phyloP scores from a whole-genome alignment of 345 rosid species.

The Brassica carinata region DNA sequence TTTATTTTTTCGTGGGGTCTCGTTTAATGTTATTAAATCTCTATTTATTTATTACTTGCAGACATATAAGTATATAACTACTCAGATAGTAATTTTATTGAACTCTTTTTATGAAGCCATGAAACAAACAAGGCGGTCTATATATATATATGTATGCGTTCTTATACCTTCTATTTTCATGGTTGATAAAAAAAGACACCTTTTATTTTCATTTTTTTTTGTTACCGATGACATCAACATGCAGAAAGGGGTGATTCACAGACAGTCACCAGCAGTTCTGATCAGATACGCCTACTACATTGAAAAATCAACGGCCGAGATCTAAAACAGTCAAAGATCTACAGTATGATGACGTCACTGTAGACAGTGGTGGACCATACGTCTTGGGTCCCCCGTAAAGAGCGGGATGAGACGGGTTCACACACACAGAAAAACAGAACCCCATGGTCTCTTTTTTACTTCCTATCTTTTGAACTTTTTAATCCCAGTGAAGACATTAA shows the following conservation, averaged over 20 bases:
- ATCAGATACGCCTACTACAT: neutral
- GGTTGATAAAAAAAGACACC: too few relatives aligned
- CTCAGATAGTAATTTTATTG: neutral
- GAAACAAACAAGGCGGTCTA: neutral
- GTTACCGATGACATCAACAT: neutral
- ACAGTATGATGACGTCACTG: neutral
- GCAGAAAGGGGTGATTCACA: conserved; percentile 1
- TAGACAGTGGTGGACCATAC: neutral
- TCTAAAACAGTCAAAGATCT: neutral
- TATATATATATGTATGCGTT: neutral
- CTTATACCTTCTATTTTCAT: neutral
- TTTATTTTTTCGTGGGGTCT: neutral
- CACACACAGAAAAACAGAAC: neutral
- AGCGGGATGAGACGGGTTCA: neutral
- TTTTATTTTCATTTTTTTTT: too few relatives aligned
- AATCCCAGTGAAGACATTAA: neutral
- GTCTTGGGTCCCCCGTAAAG: neutral
- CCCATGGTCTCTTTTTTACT: neutral
- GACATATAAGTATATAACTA: neutral
- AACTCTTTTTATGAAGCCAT: neutral
- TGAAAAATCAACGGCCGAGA: neutral
- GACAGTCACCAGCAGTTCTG: neutral
- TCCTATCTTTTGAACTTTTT: neutral
- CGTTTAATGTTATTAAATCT: neutral
- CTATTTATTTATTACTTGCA: neutral